A percentile compares a stretch with the other conserved stretches of the same genome.
These are phyloP conservation scores for Phytophthora macrochlamydospora DNA, from an alignment of 352 stramenopile genomes.

Conservation along the genomic window DNA sequence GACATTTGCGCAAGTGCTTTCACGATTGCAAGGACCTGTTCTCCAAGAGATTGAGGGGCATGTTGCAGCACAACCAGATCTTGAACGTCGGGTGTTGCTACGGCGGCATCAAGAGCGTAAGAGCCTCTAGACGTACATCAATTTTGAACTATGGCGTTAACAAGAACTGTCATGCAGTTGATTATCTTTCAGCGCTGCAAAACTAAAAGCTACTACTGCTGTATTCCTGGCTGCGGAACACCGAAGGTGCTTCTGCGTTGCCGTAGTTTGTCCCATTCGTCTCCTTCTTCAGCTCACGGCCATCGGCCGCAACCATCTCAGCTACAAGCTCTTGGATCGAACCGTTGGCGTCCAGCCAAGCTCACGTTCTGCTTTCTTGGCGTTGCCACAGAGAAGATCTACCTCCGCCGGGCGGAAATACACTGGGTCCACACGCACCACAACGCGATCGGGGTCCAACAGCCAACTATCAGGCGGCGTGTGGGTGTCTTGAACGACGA, in stretches of 20 bases:
- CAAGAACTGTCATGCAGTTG: neutral
- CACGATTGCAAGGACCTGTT: conserved; percentile 75
- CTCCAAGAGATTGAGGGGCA: conserved; percentile 79
- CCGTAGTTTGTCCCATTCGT: conserved; percentile 13
- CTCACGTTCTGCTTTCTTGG: conserved; percentile 91
- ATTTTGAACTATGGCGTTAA: conserved; percentile 14
- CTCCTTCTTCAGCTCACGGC: conserved; percentile 25
- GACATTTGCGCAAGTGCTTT: conserved; percentile 79
- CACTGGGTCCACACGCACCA: conserved; percentile 95
- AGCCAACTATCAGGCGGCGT: conserved; percentile 5
- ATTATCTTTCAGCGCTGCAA: neutral
- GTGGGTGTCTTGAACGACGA: conserved; percentile 65
- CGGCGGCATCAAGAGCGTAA: conserved; percentile 39
- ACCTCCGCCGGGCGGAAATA: conserved; percentile 99
- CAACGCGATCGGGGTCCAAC: conserved; percentile 79
- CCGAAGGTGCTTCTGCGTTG: neutral
- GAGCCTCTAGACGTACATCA: conserved; percentile 29
- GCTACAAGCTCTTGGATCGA: conserved; percentile 91
- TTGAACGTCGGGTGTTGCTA: conserved; percentile 43
- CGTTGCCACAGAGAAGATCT: conserved; percentile 96
- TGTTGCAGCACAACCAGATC: conserved; percentile 38
- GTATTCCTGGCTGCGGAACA: conserved; percentile 22
- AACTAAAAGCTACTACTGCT: conserved; percentile 2
- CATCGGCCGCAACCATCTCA: conserved; percentile 96
- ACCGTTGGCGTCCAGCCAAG: conserved; percentile 94